These are phyloP conservation scores for Ocimum tenuiflorum DNA, from an alignment of 257 asterid species.

Conservation along the genomic window DNA sequence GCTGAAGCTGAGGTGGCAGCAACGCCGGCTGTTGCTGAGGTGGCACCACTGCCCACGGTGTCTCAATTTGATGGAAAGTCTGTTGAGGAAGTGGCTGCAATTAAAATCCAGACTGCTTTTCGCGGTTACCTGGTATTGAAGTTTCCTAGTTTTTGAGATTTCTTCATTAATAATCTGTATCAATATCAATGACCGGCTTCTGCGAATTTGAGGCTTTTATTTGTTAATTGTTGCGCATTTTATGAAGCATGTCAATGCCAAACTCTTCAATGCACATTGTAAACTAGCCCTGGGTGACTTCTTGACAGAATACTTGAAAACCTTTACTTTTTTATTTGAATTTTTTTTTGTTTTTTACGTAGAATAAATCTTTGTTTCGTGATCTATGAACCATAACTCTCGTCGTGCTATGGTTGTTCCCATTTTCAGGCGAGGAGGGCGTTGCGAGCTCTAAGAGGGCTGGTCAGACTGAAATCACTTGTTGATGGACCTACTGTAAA, in stretches of 20 bases:
- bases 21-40: slow-evolving; percentile 69
- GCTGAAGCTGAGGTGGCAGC: slow-evolving; percentile 70
- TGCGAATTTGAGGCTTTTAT: neutral
- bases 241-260: neutral
- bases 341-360: neutral
- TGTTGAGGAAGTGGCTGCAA: slow-evolving; percentile 71
- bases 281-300: neutral
- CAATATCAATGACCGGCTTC: neutral
- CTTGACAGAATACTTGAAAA: neutral
- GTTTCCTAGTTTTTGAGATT: neutral
- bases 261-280: neutral
- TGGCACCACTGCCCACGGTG: slow-evolving; percentile 36
- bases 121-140: slow-evolving; percentile 78
- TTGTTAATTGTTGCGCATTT: too few relatives aligned
- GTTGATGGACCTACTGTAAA: slow-evolving; percentile 72
- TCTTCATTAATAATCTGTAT: neutral
- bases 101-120: slow-evolving; percentile 79
- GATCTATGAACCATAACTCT: neutral
- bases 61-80: slow-evolving; percentile 53
- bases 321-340: neutral
- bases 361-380: neutral
- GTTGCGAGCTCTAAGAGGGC: slow-evolving; percentile 78
- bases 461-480: slow-evolving; percentile 78
- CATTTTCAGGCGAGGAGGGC: slow-evolving; percentile 83
- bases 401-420: neutral